These are phyloP conservation scores for Beta vulgaris DNA, from an alignment of 148 eudicot genomes.

Conservation along the genomic window DNA sequence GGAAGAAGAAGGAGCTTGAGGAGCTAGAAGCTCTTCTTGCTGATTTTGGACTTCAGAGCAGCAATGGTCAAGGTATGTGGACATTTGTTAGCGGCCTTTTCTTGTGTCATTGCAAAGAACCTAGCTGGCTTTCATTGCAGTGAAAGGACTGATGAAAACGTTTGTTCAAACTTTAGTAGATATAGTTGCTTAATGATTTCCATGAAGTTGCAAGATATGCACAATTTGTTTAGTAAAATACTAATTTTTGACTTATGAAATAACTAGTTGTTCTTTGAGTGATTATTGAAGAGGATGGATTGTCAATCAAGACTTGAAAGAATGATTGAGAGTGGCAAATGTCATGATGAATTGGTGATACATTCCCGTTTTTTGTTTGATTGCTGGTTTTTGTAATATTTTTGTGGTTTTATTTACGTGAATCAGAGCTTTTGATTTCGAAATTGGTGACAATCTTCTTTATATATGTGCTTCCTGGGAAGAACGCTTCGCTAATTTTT, in stretches of 20 bases:
- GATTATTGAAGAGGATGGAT: background rate
- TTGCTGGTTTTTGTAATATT: background rate
- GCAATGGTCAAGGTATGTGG: constrained; percentile 44
- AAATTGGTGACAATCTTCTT: background rate
- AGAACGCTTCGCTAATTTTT: background rate
- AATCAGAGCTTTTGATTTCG: background rate
- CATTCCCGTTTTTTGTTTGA: background rate
- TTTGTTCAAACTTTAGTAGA: background rate
- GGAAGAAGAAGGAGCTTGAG: constrained; percentile 92
- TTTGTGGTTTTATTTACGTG: background rate
- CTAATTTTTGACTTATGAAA: background rate
- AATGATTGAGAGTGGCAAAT: background rate
- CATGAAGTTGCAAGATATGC: background rate
- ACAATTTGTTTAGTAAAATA: background rate
- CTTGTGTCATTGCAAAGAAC: background rate
- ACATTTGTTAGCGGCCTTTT: background rate
- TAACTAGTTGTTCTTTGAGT: background rate
- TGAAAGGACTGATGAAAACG: background rate
- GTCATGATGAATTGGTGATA: background rate
- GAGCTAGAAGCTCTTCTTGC: constrained; percentile 93
- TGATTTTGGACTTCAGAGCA: constrained; percentile 58
- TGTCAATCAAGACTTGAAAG: background rate
- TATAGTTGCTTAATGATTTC: background rate
- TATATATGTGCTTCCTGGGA: background rate
- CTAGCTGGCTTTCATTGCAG: background rate